Percentiles rank a stretch among this genome's conserved stretches.
Evolutionary conservation across 495 filamentous ascomycete genomes (phyloP).

Genomic region (Neurospora sp.): DNA sequence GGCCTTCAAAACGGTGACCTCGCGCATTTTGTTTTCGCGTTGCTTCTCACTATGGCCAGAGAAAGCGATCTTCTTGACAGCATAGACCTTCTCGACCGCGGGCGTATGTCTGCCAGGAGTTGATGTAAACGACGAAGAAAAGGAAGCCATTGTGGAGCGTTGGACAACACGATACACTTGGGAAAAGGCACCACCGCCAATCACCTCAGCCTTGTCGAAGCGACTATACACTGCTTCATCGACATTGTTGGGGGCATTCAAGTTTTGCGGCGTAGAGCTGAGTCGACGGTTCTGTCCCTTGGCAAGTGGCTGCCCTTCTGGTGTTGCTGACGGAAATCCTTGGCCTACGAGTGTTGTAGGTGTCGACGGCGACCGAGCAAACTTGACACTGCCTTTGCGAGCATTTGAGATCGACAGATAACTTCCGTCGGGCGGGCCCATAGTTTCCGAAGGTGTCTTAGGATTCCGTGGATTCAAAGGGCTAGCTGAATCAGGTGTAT

Average conservation of each 20-base stretch:
- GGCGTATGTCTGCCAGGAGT: conserved; percentile 27
- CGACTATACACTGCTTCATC: conserved; percentile 57
- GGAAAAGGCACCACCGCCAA: conserved; percentile 88
- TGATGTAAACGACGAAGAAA: conserved; percentile 14
- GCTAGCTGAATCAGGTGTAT: conserved; percentile 36
- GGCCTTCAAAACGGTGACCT: conserved; percentile 64
- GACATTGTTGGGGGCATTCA: conserved; percentile 50
- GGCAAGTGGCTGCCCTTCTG: neutral
- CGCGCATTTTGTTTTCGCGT: conserved; percentile 65
- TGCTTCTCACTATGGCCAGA: conserved; percentile 64
- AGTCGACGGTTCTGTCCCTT: conserved; percentile 20
- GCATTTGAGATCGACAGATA: conserved; percentile 60
- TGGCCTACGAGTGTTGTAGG: conserved; percentile 47
- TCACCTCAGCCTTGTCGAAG: conserved; percentile 65
- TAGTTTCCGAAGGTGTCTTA: conserved; percentile 65
- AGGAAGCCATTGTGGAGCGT: conserved; percentile 14
- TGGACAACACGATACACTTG: conserved; percentile 71
- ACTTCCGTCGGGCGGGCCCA: conserved; percentile 73
- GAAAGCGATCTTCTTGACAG: conserved; percentile 87
- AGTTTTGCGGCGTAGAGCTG: conserved; percentile 43
- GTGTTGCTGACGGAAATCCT: neutral
- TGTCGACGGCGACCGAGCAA: conserved; percentile 52
- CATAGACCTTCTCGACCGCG: conserved; percentile 51
- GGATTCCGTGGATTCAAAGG: conserved; percentile 48
- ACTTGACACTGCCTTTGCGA: conserved; percentile 24